Conservation (phyloP, 805 yeast species). For the Kockiozyma suomiensis region DNA sequence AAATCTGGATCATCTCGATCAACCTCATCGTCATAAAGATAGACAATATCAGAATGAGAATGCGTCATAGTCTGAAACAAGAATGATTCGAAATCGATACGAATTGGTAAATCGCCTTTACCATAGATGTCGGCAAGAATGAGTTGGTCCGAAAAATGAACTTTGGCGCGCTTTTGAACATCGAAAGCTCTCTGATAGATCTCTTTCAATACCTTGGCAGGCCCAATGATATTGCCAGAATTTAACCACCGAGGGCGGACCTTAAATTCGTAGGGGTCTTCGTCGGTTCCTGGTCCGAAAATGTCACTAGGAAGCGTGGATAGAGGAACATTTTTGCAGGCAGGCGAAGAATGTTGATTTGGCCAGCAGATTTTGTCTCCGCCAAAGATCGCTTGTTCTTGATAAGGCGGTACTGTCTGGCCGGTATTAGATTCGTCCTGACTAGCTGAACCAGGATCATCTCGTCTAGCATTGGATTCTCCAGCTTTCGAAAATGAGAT, state of each 20-base stretch:
- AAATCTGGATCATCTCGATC: slow-evolving; percentile 13
- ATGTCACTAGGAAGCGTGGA: slow-evolving; percentile 22
- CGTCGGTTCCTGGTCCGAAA: slow-evolving; percentile 30
- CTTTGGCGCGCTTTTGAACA: slow-evolving; percentile 18
- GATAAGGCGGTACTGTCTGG: slow-evolving; percentile 10
- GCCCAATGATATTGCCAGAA: slow-evolving; percentile 32
- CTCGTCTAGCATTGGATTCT: slow-evolving; percentile 8
- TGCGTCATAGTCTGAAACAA: slow-evolving; percentile 35
- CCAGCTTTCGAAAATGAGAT: slow-evolving; percentile 3
- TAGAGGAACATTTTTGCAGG: slow-evolving; percentile 28
- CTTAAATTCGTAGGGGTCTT: slow-evolving; percentile 17
- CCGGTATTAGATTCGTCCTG: slow-evolving; percentile 1
- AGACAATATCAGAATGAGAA: slow-evolving; percentile 28
- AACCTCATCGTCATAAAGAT: slow-evolving; percentile 24
- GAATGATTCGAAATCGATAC: slow-evolving; percentile 27
- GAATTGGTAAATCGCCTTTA: slow-evolving; percentile 27
- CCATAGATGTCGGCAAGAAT: slow-evolving; percentile 32
- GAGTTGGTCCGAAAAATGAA: slow-evolving; percentile 30
- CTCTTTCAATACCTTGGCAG: slow-evolving; percentile 18
- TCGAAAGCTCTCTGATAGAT: slow-evolving; percentile 30
- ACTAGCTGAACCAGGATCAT: not conserved
- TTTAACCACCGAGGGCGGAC: slow-evolving; percentile 33
- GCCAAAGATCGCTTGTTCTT: slow-evolving; percentile 27
- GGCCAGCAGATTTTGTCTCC: slow-evolving; percentile 36
- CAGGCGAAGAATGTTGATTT: slow-evolving; percentile 19